Base-by-base conservation (phyloP, 768 basidiomycete species). In the Mycena rosella region DNA sequence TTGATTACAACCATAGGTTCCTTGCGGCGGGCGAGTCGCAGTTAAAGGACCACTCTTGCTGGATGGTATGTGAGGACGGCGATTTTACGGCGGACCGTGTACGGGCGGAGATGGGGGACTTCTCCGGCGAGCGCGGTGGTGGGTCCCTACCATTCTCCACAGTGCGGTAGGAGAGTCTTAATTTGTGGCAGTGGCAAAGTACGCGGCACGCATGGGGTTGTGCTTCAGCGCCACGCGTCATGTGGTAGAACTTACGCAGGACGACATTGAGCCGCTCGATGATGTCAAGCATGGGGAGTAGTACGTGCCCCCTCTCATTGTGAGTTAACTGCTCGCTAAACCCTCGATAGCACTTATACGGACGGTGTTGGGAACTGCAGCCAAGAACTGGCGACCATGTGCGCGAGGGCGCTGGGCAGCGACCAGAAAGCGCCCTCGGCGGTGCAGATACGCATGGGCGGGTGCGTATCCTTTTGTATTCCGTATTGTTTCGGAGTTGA, bases 301-400 rank as follows among this genome's bases (percentile, higher is more conserved):
- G 70, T 68, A 11, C 47, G 59, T 58, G 1, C 29, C 22, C 17
- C 38, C 38, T 40, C 22, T 11, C n/a, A 5, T 18, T 47, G 5
- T 47, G 4, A 24, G 6, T 26, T 24, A 6, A 4, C n/a, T 22
- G 24, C 24, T 26, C 6, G 22, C 26, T 36, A 24, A 10, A 53
- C 17, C 11, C 10, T n/a, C 10, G 29, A 18, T 7, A 69, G 68
- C 53, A 51, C n/a, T 0, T 72, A 55, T 40, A 72, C 72, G 2
- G 72, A 72, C 32, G 72, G 72, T 1, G 68, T 72, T 8, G 72
- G 72, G 0, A 68, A 70, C 45, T 72, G 72, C 59, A 69, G 68
- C 47, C 63, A 67, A 18, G 65, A 55, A 18, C 48, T 72, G 29
- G 72, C 72, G 5, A 54, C 54, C 0, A 51, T 65, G 54, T 70